Evolutionary conservation across 163 green algal genomes (phyloP), one percentile per base, ranked within the genome.

Genomic region (Smithsoniella earleae): DNA sequence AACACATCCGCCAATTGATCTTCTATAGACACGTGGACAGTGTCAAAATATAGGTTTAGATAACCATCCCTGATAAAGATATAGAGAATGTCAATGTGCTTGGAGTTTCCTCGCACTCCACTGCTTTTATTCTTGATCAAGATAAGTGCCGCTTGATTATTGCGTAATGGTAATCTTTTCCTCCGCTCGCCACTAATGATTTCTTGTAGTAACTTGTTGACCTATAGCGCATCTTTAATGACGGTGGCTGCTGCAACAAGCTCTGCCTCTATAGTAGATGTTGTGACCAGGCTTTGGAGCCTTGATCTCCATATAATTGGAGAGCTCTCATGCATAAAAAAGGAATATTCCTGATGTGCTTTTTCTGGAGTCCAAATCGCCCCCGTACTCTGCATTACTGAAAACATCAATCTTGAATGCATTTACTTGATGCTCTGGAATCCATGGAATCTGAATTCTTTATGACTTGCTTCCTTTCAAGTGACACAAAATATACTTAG

Each of bases 251-350:
- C 79, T 33, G 78, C 80, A 74, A 86, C 83, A 63, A 86, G 85
- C 62, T 87, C 78, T 27, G 82, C 80, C 73, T 87, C 80, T 1
- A 69, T 62, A 10, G 80, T 84, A 2, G 73, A 82, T 4, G 65
- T n/a, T 25, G 82, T 75, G 1, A 87, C 82, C 13, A 77, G 81
- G 0, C n/a, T 36, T 63, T 87, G 82, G 69, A 78, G 38, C 62
- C 76, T 79, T 36, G 65, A 78, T 6, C 22, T 49, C 82, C 82
- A 87, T 13, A 46, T 76, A 18, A 85, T 46, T 16, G 73, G 74
- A 16, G 75, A 77, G 1, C 76, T 77, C 46, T 38, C 10, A 2
- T 80, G 30, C 2, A 64, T 73, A 75, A 82, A 84, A 8, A 79
- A 64, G 28, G 49, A 25, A 82, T 63, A 78, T 80, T 8, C 77